Base-by-base conservation (phyloP, 306 rosid species). In the Cucurbita argyrosperma region DNA sequence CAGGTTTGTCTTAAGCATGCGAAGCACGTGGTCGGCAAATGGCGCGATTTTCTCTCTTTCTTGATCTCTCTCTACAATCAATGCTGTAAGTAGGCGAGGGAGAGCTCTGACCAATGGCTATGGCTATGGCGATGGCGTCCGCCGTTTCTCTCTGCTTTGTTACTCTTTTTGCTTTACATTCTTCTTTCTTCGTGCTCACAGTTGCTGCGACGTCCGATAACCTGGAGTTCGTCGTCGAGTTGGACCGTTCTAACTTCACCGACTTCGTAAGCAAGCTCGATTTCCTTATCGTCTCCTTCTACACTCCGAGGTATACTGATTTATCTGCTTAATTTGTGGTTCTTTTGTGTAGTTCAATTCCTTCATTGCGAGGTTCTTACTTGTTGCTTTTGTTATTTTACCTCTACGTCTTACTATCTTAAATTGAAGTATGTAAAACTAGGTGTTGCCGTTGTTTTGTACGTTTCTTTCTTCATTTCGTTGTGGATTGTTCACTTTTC, bases 241-340 rank as follows among this genome's bases (percentile, higher is more conserved):
- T 94, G 79, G 97, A 88, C 78, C 82, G 83, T 74, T 79, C 97
- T 42, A 94, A 91, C 82, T 94, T 91, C 84, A 74, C 85, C 8
- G 91, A 91, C 18, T 84, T 85, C 19, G 19, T 91, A 49, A 77
- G 60, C 87, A 94, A 87, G 82, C 96, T 85, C 82, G 72, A 94
- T 59, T 91, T 94, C 91, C 76, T 94, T 79, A 96, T 94, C 68
- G 92, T 91, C 16, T 97, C 90, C 84, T 94, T 94, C 81, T 91
- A 94, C 80, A 90, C 95, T 7, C 99, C 97, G 0, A 83, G 96
- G 99, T 93, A 80, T 52, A 19, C 1, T 53, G 50, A 76, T 11
- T 64, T 46, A 71, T 74, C 58, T 50, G 6, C 8, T 23, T 30
- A 8, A 19, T 10, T 72, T 54, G 5, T 19, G 13, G 2, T 11